Evolutionary conservation across 805 yeast species (phyloP), one percentile per base, ranked within the genome.

Genomic region (Metschnikowia shivogae): DNA sequence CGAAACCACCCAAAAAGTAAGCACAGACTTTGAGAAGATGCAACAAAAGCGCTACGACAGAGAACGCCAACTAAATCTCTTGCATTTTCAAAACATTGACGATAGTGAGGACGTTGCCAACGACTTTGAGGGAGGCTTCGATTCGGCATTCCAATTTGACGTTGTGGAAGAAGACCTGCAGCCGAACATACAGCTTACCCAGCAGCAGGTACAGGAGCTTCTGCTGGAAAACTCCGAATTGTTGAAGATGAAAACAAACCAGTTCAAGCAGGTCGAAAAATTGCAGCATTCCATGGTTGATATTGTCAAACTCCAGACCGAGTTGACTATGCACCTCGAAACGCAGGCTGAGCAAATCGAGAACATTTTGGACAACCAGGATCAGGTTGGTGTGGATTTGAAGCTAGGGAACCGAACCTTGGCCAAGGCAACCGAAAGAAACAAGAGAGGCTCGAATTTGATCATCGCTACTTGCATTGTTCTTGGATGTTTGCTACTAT

Each of bases 271-370:
- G 48, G 84, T 82, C 6, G 80, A 78, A 48, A 68, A 74, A 48
- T 70, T 85, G 30, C 84, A 83, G 55, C 68, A 68, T 24, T 77
- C 87, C 1, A 80, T 84, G 62, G 60, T 81, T 36, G 96, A 88
- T 57, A 83, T 90, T 35, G 76, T 89, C 1, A 78, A 82, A 44
- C 63, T 90, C 49, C 92, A 89, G 57, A 72, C 82, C 20, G 93
- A 87, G 57, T 70, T 89, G 43, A 75, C 87, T 10, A 70, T 82
- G 44, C 95, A 90, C 59, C 69, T 89, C 39, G 78, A 79, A 20
- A 62, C 78, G 1, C 97, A 89, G 63, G 80, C 84, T 5, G 84
- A 84, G 43, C 82, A 78, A 59, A 84, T 89, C 12, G 72, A 77
- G 40, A 68, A 72, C 33, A 68, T 89, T 50, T 62, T 81, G 39